A percentile compares a stretch with the other conserved stretches of the same genome.
Evolutionary conservation across 768 basidiomycete species (phyloP).

Genomic region (Auricularia auricula-judae): DNA sequence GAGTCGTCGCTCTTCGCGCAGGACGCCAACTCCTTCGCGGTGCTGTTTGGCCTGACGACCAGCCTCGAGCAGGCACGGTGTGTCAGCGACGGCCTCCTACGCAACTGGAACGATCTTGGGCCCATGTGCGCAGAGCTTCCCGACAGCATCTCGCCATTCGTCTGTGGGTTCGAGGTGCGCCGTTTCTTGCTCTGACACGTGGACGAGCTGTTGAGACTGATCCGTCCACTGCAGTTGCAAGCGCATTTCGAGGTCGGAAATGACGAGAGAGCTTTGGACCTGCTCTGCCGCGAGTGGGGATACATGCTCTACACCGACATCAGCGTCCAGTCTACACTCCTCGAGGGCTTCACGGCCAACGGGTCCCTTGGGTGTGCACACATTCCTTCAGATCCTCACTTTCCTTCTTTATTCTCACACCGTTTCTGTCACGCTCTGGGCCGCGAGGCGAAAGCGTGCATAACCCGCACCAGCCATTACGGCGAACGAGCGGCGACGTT

Average conservation of each 20-base stretch:
- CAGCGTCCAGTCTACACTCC: constrained; percentile 43
- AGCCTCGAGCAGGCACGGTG: constrained; percentile 24
- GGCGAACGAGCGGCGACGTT: too few relatives aligned
- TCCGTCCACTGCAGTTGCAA: constrained; percentile 29
- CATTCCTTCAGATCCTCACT: too few relatives aligned
- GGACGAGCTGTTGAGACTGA: neutral
- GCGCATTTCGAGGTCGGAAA: constrained; percentile 47
- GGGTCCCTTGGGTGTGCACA: constrained; percentile 29
- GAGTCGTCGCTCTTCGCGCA: constrained; percentile 44
- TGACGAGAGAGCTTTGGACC: constrained; percentile 39
- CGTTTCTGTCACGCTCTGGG: too few relatives aligned
- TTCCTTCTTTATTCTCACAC: too few relatives aligned
- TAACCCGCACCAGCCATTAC: too few relatives aligned
- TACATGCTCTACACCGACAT: constrained; percentile 37
- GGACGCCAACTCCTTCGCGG: constrained; percentile 49
- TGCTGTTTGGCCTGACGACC: constrained; percentile 40
- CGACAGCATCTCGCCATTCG: constrained; percentile 49
- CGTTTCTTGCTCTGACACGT: constrained; percentile 14
- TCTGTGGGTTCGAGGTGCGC: constrained; percentile 19
- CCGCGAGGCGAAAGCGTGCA: neutral
- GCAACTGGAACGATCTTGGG: constrained; percentile 43
- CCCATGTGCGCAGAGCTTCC: constrained; percentile 45
- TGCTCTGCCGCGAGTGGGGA: constrained; percentile 21
- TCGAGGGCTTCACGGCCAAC: constrained; percentile 49
- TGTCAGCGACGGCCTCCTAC: constrained; percentile 5